Conservation (phyloP, 2,329 filamentous ascomycete species). For the Rutstroemia sp. region DNA sequence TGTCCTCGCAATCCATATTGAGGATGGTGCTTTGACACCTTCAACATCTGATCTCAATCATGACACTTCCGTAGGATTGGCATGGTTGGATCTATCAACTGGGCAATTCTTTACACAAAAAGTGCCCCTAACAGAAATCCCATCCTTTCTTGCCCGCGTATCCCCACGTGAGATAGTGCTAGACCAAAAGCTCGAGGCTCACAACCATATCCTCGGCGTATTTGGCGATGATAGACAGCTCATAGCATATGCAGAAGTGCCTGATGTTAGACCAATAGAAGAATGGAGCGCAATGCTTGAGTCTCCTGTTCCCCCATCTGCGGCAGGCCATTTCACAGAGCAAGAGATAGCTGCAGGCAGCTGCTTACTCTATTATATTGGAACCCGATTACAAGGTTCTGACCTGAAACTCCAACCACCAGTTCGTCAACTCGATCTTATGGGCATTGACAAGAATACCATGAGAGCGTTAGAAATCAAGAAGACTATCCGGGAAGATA, state of each 20-base stretch:
- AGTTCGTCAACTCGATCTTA: slow-evolving; percentile 67
- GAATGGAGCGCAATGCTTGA: slow-evolving; percentile 73
- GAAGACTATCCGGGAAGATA: slow-evolving; percentile 73
- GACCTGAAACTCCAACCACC: slow-evolving; percentile 81
- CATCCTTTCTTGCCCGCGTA: slow-evolving; percentile 77
- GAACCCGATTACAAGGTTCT: slow-evolving; percentile 66
- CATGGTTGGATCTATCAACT: slow-evolving; percentile 93
- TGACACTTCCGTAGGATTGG: slow-evolving; percentile 57
- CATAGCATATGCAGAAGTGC: slow-evolving; percentile 60
- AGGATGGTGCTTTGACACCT: slow-evolving; percentile 20
- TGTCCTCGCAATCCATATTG: slow-evolving; percentile 69
- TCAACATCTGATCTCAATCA: not conserved
- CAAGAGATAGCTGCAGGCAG: slow-evolving; percentile 72
- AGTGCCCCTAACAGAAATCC: slow-evolving; percentile 61
- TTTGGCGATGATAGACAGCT: slow-evolving; percentile 69
- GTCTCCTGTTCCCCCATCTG: slow-evolving; percentile 51
- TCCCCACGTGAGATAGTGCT: slow-evolving; percentile 80
- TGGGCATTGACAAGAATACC: slow-evolving; percentile 89
- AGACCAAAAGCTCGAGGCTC: slow-evolving; percentile 52
- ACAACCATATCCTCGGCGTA: slow-evolving; percentile 57
- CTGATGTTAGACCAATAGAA: slow-evolving; percentile 33
- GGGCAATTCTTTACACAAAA: slow-evolving; percentile 86
- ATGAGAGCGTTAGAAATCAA: slow-evolving; percentile 84
- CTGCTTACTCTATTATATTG: slow-evolving; percentile 77
- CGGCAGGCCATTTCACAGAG: slow-evolving; percentile 49